Conservation (phyloP, 805 yeast species). For the Candida glaebosa region DNA sequence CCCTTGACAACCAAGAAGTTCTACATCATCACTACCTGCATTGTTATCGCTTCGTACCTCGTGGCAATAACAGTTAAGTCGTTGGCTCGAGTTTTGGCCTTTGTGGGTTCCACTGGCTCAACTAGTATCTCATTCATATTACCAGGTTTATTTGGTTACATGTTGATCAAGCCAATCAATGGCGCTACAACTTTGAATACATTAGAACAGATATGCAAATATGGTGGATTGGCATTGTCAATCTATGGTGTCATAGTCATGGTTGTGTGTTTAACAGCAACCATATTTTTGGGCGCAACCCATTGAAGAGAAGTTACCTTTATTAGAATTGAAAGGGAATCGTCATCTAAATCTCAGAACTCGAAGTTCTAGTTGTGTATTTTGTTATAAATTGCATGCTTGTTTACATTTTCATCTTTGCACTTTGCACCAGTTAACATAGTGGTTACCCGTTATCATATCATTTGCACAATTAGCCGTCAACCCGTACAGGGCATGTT, state of each 20-base stretch:
- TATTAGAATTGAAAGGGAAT: no score
- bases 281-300: conserved; percentile 40
- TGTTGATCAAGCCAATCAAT: conserved; percentile 41
- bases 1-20: conserved; percentile 49
- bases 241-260: conserved; percentile 55
- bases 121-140: conserved; percentile 73
- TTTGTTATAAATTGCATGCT: no score
- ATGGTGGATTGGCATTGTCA: conserved; percentile 41
- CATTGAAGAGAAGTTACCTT: no score
- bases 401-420: no score
- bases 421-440: no score
- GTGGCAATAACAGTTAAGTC: conserved; percentile 59
- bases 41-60: conserved; percentile 48
- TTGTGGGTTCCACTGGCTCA: conserved; percentile 83
- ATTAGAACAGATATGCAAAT: conserved; percentile 30
- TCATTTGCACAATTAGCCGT: no score
- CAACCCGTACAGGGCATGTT: no score
- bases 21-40: conserved; percentile 43
- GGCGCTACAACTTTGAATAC: conserved; percentile 22
- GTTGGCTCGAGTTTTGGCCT: conserved; percentile 64
- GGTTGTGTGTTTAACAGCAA: conserved; percentile 51
- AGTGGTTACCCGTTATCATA: no score
- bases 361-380: no score
- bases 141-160: conserved; percentile 75
- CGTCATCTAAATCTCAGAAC: no score